Percentiles rank a stretch among this genome's conserved stretches.
Evolutionary conservation across 371 early-diverging fungal genomes (phyloP).

Genomic region (Rhizopus arrhizus): DNA sequence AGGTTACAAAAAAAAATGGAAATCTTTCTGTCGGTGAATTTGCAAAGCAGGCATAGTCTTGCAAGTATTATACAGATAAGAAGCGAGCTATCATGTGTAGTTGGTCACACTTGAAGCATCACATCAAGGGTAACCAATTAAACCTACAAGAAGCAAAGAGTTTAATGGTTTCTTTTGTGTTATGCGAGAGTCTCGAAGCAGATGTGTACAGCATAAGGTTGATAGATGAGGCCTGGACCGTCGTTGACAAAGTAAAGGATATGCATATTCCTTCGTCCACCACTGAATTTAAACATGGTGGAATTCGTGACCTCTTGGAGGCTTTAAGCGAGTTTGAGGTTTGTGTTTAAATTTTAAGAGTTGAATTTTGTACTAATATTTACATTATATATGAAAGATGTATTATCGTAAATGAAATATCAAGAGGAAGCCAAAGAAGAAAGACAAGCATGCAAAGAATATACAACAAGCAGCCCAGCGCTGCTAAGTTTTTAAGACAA

Average conservation of each 20-base stretch:
- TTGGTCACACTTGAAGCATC: constrained; percentile 12
- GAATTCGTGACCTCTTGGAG: constrained; percentile 7
- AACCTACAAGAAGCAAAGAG: constrained; percentile 7
- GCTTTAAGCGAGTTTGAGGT: constrained; percentile 11
- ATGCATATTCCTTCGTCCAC: constrained; percentile 6
- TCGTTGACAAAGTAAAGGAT: constrained; percentile 7
- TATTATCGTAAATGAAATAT: constrained; percentile 7
- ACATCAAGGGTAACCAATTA: constrained; percentile 2
- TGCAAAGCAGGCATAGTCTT: neutral
- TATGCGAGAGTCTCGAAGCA: constrained; percentile 10
- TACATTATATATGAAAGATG: constrained; percentile 13
- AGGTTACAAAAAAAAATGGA: neutral
- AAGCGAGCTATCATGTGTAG: constrained; percentile 8
- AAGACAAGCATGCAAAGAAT: constrained; percentile 12
- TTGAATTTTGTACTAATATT: constrained; percentile 9
- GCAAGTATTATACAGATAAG: constrained; percentile 6
- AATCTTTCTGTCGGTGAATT: neutral
- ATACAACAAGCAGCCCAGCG: constrained; percentile 11
- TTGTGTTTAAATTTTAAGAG: constrained; percentile 8
- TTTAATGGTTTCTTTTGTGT: constrained; percentile 1
- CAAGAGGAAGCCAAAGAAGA: constrained; percentile 12
- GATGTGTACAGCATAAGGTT: constrained; percentile 8
- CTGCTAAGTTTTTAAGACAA: constrained; percentile 8
- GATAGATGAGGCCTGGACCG: neutral
- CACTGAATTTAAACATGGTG: constrained; percentile 5